Percentiles rank a stretch among this genome's conserved stretches.
These are phyloP conservation scores for Cryptococcus floricola DNA, from an alignment of 1,284 basidiomycete species.

Conservation along the genomic window DNA sequence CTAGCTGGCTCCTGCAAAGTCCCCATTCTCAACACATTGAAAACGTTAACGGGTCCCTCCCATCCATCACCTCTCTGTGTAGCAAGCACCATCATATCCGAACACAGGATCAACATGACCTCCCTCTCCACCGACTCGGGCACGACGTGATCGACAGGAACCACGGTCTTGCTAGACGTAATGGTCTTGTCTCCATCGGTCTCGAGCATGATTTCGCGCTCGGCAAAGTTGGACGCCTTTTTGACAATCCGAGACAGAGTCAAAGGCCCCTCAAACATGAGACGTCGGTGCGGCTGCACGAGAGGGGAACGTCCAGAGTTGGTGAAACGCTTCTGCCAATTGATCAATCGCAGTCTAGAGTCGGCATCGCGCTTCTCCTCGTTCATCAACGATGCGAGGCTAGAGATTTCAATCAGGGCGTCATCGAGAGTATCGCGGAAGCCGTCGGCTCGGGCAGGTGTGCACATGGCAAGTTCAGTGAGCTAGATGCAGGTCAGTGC, in stretches of 20 bases:
- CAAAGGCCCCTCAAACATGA: conserved; percentile 82
- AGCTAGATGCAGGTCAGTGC: conserved; percentile 53
- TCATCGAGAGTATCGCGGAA: conserved; percentile 69
- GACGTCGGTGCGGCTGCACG: conserved; percentile 93
- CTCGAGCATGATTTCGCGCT: conserved; percentile 51
- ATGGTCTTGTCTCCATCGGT: conserved; percentile 41
- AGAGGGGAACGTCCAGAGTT: conserved; percentile 90
- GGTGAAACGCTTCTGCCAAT: conserved; percentile 84
- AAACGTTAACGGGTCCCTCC: conserved; percentile 71
- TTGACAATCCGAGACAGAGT: conserved; percentile 83
- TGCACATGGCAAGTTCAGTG: conserved; percentile 75
- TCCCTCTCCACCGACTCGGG: conserved; percentile 43
- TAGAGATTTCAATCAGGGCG: conserved; percentile 78
- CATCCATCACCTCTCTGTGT: conserved; percentile 66
- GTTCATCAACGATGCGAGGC: conserved; percentile 88
- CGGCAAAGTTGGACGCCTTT: conserved; percentile 54
- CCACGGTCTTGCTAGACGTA: conserved; percentile 55
- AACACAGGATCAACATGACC: conserved; percentile 52
- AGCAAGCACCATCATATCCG: conserved; percentile 85
- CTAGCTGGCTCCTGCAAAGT: conserved; percentile 83
- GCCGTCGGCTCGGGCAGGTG: conserved; percentile 71
- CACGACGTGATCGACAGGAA: conserved; percentile 83
- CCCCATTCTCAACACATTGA: conserved; percentile 89
- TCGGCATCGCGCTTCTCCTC: conserved; percentile 93
- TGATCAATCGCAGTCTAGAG: conserved; percentile 77